Conservation (phyloP, 75 land plant species). For the Picea sitchensis region DNA sequence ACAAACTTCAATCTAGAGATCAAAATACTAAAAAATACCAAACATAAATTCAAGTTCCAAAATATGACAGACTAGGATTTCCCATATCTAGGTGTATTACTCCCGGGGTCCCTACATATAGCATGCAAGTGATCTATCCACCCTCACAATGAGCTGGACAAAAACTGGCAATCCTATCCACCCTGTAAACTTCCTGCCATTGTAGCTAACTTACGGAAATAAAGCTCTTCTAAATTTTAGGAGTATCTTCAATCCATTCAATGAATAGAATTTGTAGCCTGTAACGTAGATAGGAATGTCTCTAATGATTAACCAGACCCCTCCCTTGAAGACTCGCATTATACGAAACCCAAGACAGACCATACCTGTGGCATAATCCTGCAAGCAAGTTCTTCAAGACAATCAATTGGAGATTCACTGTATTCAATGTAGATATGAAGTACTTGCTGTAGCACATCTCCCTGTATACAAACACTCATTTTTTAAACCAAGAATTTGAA, state of each 20-base stretch:
- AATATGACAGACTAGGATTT: not conserved
- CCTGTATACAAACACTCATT: constrained; percentile 34
- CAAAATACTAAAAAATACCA: not conserved
- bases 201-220: not conserved
- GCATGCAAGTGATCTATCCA: not conserved
- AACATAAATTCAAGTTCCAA: not conserved
- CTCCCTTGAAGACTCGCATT: not conserved
- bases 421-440: constrained; percentile 56
- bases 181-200: not conserved
- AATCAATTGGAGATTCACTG: constrained; percentile 59
- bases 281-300: not conserved
- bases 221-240: not conserved
- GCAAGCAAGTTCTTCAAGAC: constrained; percentile 68
- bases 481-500: not conserved
- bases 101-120: not conserved
- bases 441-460: constrained; percentile 61
- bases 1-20: not conserved
- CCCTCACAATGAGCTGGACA: not conserved
- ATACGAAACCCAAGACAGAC: not conserved
- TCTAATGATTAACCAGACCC: not conserved
- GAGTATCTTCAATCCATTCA: not conserved
- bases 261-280: not conserved
- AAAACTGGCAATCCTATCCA: not conserved
- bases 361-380: constrained; percentile 71
- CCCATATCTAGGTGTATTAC: not conserved